These are phyloP conservation scores for Microthlaspi erraticum DNA, from an alignment of 345 rosid genomes.

Conservation along the genomic window DNA sequence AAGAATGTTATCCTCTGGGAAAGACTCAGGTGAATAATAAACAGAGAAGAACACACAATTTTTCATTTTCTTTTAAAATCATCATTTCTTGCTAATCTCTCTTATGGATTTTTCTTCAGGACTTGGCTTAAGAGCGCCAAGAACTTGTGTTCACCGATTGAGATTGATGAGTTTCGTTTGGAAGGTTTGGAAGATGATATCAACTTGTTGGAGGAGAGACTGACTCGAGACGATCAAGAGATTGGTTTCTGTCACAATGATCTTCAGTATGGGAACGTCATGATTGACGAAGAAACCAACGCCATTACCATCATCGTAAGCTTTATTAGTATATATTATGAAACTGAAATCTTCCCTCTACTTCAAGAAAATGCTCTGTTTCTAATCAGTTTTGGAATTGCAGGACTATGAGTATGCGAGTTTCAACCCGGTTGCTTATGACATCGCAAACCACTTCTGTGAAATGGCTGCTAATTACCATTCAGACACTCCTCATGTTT, in stretches of 20 bases:
- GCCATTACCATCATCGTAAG: constrained; percentile 83
- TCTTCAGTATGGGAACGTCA: constrained; percentile 93
- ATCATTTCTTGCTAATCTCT: not conserved
- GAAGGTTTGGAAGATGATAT: constrained; percentile 66
- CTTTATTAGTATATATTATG: no score
- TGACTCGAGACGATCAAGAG: constrained; percentile 55
- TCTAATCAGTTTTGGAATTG: not conserved
- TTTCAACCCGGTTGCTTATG: constrained; percentile 88
- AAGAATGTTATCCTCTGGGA: constrained; percentile 67
- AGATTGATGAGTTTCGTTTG: constrained; percentile 59
- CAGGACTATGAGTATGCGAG: constrained; percentile 97
- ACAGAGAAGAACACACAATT: not conserved
- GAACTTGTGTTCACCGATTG: constrained; percentile 53
- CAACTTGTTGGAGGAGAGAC: constrained; percentile 54
- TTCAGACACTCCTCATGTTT: constrained; percentile 80
- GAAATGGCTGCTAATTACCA: constrained; percentile 96
- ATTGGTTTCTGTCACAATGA: constrained; percentile 96
- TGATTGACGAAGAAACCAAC: constrained; percentile 90
- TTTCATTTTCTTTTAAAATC: not conserved
- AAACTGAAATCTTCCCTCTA: not conserved
- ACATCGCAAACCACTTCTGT: constrained; percentile 94
- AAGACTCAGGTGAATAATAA: constrained; percentile 62
- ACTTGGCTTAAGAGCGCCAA: constrained; percentile 68
- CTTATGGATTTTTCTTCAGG: constrained; percentile 41
- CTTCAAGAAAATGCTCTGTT: constrained; percentile 29